phyloP scores from a whole-genome alignment of 2,329 filamentous ascomycete species.

The Colletotrichum sp. region DNA sequence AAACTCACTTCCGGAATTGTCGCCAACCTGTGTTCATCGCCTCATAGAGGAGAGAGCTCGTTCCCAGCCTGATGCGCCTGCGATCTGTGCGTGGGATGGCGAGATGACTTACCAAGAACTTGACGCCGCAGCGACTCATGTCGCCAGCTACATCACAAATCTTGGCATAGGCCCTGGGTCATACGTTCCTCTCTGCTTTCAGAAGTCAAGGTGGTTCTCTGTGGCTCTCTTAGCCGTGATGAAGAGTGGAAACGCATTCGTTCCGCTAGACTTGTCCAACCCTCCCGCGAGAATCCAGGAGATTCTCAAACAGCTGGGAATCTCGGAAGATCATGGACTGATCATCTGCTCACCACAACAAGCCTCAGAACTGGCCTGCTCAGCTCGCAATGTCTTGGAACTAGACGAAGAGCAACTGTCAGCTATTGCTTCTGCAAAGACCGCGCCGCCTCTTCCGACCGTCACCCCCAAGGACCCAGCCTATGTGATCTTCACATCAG shows the following conservation, averaged over 20 bases:
- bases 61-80: conserved; percentile 14
- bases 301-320: background rate
- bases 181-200: conserved; percentile 29
- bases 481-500: conserved; percentile 28
- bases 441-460: background rate
- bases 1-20: rapidly evolving
- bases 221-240: conserved; percentile 33
- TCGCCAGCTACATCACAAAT: background rate
- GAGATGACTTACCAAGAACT: conserved; percentile 16
- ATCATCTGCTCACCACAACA: background rate
- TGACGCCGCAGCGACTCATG: background rate
- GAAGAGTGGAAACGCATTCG: conserved; percentile 35
- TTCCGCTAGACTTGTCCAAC: conserved; percentile 28
- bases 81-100: conserved; percentile 23
- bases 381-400: background rate
- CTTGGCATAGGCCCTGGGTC: conserved; percentile 24
- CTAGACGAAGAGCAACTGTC: background rate
- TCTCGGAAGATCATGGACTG: background rate
- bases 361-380: background rate
- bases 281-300: background rate
- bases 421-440: background rate
- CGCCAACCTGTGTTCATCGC: conserved; percentile 19
- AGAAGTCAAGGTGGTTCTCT: conserved; percentile 30
- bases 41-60: conserved; percentile 21
- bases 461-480: background rate